A percentile compares a stretch with the other conserved stretches of the same genome.
These are phyloP conservation scores for Ustilago esculenta DNA, from an alignment of 1,284 basidiomycete species.

Conservation along the genomic window DNA sequence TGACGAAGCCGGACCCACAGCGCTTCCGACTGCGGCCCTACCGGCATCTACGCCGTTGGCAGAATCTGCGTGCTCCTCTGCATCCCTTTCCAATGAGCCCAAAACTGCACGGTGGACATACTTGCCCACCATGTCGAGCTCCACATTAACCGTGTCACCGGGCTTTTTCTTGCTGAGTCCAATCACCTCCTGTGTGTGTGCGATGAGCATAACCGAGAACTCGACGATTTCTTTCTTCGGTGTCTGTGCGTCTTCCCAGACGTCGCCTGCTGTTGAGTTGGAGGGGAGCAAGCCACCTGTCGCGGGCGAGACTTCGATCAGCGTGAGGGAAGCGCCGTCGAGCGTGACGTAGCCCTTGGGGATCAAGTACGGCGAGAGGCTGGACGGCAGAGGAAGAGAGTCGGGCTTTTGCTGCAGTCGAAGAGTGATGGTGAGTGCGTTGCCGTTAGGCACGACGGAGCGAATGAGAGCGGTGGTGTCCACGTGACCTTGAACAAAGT, in stretches of 20 bases:
- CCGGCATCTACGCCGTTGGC: slow-evolving; percentile 39
- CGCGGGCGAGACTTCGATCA: slow-evolving; percentile 76
- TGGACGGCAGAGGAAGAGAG: slow-evolving; percentile 73
- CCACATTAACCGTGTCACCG: slow-evolving; percentile 63
- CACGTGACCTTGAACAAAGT: slow-evolving; percentile 86
- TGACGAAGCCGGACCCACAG: slow-evolving; percentile 27
- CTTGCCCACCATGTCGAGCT: slow-evolving; percentile 67
- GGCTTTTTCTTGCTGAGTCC: slow-evolving; percentile 60
- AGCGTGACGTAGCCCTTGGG: slow-evolving; percentile 96
- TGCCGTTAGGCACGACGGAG: slow-evolving; percentile 78
- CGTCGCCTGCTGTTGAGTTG: slow-evolving; percentile 46
- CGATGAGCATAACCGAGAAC: slow-evolving; percentile 66
- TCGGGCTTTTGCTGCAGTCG: slow-evolving; percentile 68
- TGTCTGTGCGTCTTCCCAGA: slow-evolving; percentile 32
- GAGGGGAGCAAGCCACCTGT: slow-evolving; percentile 54
- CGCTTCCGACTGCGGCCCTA: slow-evolving; percentile 16
- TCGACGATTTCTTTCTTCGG: slow-evolving; percentile 58
- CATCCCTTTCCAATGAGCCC: slow-evolving; percentile 45
- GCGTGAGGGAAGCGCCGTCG: slow-evolving; percentile 91
- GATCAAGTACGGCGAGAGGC: slow-evolving; percentile 83
- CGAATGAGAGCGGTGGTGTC: slow-evolving; percentile 77
- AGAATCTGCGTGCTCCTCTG: slow-evolving; percentile 21
- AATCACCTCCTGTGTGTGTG: slow-evolving; percentile 66
- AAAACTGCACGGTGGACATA: slow-evolving; percentile 63
- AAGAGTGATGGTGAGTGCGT: slow-evolving; percentile 84